phyloP scores from a whole-genome alignment of 495 filamentous ascomycete genomes.

The Entonaema liquescens region DNA sequence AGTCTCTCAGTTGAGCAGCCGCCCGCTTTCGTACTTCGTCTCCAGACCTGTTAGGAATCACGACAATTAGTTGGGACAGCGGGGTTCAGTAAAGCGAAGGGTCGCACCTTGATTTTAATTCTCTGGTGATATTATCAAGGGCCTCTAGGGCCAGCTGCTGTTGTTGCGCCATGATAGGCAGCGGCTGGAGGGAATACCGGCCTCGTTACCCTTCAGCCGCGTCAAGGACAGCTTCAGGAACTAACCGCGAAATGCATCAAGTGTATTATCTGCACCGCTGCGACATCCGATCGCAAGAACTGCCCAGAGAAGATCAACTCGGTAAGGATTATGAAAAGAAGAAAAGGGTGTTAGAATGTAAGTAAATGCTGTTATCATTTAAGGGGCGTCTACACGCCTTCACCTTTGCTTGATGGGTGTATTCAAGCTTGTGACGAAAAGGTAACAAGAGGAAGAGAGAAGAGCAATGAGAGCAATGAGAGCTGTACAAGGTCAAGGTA shows the following conservation, averaged over 20 bases:
- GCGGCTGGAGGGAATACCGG: constrained; percentile 6
- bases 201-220: constrained; percentile 35
- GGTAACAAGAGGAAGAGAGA: background rate
- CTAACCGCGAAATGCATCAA: constrained; percentile 37
- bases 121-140: constrained; percentile 46
- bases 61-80: constrained; percentile 4
- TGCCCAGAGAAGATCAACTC: background rate
- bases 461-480: background rate
- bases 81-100: background rate
- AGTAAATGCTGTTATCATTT: background rate
- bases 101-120: constrained; percentile 48
- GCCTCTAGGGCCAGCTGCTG: constrained; percentile 48
- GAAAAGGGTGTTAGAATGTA: background rate
- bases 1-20: constrained; percentile 44
- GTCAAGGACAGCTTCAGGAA: constrained; percentile 42
- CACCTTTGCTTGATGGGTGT: background rate
- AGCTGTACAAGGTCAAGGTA: background rate
- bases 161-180: constrained; percentile 45
- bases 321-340: background rate
- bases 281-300: constrained; percentile 37
- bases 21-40: constrained; percentile 49
- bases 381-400: background rate
- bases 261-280: constrained; percentile 13
- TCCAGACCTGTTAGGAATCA: constrained; percentile 28
- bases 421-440: background rate